A percentile compares a stretch with the other conserved stretches of the same genome.
phyloP scores from a whole-genome alignment of 139 green algal species.

The Ostreobium quekettii region DNA sequence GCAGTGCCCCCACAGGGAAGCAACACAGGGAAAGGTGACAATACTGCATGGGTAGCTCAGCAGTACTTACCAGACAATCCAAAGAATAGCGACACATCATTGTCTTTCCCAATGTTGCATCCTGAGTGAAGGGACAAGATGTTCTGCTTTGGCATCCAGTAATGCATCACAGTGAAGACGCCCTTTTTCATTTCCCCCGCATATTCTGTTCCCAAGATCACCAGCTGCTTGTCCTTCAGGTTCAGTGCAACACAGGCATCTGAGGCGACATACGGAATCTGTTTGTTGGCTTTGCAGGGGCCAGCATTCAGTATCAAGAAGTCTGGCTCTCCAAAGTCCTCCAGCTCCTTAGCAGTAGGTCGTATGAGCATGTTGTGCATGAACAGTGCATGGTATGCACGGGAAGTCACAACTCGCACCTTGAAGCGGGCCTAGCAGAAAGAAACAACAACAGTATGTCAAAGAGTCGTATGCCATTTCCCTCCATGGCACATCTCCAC shows the following conservation, averaged over 20 bases:
- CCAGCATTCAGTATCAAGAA: slow-evolving; percentile 80
- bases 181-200: slow-evolving; percentile 71
- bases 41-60: background rate
- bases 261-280: slow-evolving; percentile 80
- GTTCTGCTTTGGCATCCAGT: slow-evolving; percentile 52
- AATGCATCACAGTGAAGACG: slow-evolving; percentile 60
- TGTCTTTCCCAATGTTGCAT: slow-evolving; percentile 46
- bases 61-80: slow-evolving; percentile 37
- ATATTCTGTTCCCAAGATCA: slow-evolving; percentile 70
- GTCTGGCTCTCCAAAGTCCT: slow-evolving; percentile 53
- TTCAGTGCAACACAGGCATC: slow-evolving; percentile 74
- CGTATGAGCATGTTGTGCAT: slow-evolving; percentile 83
- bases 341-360: slow-evolving; percentile 50
- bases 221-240: slow-evolving; percentile 62
- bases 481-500: background rate
- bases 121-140: slow-evolving; percentile 62
- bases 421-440: slow-evolving; percentile 22
- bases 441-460: background rate
- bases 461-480: background rate
- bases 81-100: slow-evolving; percentile 48
- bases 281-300: slow-evolving; percentile 40
- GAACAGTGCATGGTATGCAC: slow-evolving; percentile 75
- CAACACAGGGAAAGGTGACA: background rate
- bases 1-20: background rate
- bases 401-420: slow-evolving; percentile 54